Conservation (phyloP, 2,329 filamentous ascomycete species). For the Coniochaeta ligniaria region DNA sequence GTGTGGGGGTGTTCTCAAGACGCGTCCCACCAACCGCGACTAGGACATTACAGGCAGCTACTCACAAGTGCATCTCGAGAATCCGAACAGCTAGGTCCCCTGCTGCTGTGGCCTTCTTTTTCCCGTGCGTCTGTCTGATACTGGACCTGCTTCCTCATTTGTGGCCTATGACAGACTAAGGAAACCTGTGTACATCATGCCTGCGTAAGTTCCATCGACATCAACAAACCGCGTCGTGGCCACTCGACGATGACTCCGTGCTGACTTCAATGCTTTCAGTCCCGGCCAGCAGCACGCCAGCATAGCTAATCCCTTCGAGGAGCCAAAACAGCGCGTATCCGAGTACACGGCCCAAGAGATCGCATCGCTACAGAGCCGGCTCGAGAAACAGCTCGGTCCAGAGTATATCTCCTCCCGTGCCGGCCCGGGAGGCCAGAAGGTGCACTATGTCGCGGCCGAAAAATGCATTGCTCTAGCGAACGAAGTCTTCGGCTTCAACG, state of each 20-base stretch:
- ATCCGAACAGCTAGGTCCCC: neutral
- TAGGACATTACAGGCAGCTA: neutral
- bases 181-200: constrained; percentile 7
- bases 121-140: neutral
- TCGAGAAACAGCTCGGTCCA: constrained; percentile 90
- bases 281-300: constrained; percentile 59
- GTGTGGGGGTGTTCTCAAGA: neutral
- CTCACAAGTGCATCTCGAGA: neutral
- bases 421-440: constrained; percentile 75
- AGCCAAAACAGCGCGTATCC: constrained; percentile 58
- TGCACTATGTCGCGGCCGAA: constrained; percentile 92
- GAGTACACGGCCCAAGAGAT: constrained; percentile 88
- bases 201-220: constrained; percentile 9
- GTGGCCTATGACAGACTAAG: neutral
- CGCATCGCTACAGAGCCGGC: constrained; percentile 73
- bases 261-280: constrained; percentile 29
- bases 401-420: constrained; percentile 88
- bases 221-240: constrained; percentile 2
- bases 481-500: constrained; percentile 94
- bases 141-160: neutral
- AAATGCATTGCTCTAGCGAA: constrained; percentile 95
- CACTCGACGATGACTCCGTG: neutral
- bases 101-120: neutral
- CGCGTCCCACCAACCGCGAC: neutral
- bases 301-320: constrained; percentile 75